Evolutionary conservation across 331 rosid species (phyloP).

Genomic region (Telfairia occidentalis): DNA sequence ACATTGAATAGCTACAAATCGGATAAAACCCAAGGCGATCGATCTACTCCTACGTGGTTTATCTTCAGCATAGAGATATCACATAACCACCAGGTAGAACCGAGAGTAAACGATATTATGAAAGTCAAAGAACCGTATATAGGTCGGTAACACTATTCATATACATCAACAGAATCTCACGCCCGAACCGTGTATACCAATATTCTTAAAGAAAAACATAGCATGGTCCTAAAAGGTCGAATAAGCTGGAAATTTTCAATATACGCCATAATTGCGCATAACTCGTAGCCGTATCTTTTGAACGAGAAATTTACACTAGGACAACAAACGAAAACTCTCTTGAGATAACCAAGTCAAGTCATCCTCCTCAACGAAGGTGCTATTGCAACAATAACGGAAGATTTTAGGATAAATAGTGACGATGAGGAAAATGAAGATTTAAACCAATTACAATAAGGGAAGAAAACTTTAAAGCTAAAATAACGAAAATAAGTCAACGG

Average conservation of each 20-base stretch:
- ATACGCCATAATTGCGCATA: neutral
- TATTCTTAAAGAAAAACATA: neutral
- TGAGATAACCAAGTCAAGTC: neutral
- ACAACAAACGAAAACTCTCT: neutral
- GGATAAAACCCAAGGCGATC: neutral
- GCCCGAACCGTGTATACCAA: neutral
- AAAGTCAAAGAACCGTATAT: conserved; percentile 7
- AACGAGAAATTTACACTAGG: neutral
- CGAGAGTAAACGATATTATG: neutral
- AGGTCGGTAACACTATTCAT: neutral
- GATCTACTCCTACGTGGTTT: neutral
- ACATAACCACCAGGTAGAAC: neutral
- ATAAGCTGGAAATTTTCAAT: neutral
- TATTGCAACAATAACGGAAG: neutral
- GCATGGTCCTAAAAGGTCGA: neutral
- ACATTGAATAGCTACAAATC: neutral
- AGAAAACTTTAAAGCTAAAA: neutral
- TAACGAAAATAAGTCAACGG: neutral
- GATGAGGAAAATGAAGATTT: neutral
- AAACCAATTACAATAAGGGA: neutral
- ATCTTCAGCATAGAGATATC: neutral
- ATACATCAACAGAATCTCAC: neutral
- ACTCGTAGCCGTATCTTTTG: neutral
- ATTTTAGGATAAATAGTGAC: neutral
- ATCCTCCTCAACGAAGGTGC: neutral